These are phyloP conservation scores for Penicillium corylophilum DNA, from an alignment of 2,329 filamentous ascomycete species.

Conservation along the genomic window DNA sequence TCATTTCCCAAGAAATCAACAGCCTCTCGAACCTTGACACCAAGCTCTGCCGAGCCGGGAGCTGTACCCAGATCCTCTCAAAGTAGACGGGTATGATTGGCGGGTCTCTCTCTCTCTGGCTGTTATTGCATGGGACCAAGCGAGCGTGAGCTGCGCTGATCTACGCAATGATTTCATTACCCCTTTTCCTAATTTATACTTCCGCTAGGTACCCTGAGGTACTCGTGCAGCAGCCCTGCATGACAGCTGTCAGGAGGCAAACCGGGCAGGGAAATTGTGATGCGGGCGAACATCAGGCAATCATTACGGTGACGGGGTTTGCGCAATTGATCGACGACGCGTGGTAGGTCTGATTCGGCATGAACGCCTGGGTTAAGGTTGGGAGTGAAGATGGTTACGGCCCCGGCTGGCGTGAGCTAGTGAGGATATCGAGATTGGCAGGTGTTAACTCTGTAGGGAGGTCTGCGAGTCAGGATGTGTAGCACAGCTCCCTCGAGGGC, in stretches of 20 bases:
- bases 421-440: not conserved
- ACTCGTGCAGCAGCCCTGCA: not conserved
- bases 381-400: not conserved
- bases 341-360: slow-evolving; percentile 1
- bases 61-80: not conserved
- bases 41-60: not conserved
- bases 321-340: not conserved
- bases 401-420: not conserved
- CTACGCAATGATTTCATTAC: not conserved
- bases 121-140: too few species aligned
- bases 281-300: not conserved
- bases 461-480: not conserved
- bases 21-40: not conserved
- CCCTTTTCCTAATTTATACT: not conserved
- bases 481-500: too few species aligned
- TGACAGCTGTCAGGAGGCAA: slow-evolving; percentile 10
- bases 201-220: not conserved
- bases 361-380: slow-evolving; percentile 6
- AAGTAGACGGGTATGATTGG: not conserved
- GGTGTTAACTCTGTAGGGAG: not conserved
- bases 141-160: not conserved
- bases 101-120: not conserved
- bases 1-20: not conserved
- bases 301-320: too few species aligned
- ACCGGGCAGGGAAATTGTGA: slow-evolving; percentile 9